Conservation (phyloP, 2,329 filamentous ascomycete species). For the Aspergillus pseudonomiae region DNA sequence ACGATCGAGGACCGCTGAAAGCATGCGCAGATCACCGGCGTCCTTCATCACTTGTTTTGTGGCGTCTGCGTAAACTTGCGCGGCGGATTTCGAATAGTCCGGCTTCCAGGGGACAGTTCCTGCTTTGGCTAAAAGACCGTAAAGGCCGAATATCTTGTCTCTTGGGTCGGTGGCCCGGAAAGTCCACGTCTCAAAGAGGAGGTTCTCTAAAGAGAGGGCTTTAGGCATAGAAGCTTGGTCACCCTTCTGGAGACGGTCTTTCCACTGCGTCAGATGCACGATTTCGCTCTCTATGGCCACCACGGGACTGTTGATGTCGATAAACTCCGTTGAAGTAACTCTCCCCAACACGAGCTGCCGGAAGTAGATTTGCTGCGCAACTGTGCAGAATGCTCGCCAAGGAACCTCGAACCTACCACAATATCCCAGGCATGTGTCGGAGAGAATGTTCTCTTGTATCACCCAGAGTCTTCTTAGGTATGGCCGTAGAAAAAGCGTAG, state of each 20-base stretch:
- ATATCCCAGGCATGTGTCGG: constrained; percentile 1
- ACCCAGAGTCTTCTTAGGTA: constrained; percentile 9
- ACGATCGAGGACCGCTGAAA: constrained; percentile 1
- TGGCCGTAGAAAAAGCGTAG: constrained; percentile 4
- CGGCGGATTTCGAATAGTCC: constrained; percentile 3
- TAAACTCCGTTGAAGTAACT: constrained; percentile 3
- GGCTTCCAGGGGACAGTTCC: not conserved
- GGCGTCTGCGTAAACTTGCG: not conserved
- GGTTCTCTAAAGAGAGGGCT: constrained; percentile 1
- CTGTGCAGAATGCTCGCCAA: constrained; percentile 4
- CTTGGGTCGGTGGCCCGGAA: constrained; percentile 5
- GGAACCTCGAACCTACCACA: constrained; percentile 5
- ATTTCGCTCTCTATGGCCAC: constrained; percentile 6
- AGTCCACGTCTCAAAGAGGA: constrained; percentile 12
- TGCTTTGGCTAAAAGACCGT: not conserved
- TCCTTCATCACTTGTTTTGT: constrained; percentile 2
- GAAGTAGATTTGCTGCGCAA: constrained; percentile 9
- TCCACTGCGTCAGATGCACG: constrained; percentile 9
- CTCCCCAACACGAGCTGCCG: not conserved
- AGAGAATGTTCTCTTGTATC: constrained; percentile 6
- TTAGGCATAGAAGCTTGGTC: constrained; percentile 1
- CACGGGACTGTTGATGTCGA: not conserved
- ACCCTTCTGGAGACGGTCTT: constrained; percentile 3
- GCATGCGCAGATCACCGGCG: constrained; percentile 8
- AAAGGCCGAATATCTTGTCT: constrained; percentile 9